Conservation (phyloP, 495 filamentous ascomycete species). For the Tuber melanosporum region DNA sequence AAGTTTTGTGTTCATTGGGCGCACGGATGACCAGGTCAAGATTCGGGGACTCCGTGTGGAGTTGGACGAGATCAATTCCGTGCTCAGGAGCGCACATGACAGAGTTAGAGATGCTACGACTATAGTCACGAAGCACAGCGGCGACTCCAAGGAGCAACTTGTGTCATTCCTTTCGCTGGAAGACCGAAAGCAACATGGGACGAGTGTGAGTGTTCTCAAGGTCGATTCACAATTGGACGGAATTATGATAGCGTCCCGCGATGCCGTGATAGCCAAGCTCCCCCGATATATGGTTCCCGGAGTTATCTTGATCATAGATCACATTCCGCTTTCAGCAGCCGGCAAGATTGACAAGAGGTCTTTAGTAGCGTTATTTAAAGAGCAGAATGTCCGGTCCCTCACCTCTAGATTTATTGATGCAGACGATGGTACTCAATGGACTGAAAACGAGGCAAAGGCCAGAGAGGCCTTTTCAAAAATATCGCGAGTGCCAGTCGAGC, state of each 20-base stretch:
- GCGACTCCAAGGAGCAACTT: conserved; percentile 58
- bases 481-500: conserved; percentile 47
- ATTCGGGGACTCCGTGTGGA: conserved; percentile 51
- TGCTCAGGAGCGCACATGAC: conserved; percentile 43
- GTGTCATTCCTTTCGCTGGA: conserved; percentile 57
- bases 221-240: conserved; percentile 9
- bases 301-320: conserved; percentile 38
- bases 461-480: conserved; percentile 55
- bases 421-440: conserved; percentile 46
- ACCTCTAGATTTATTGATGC: neutral
- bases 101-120: conserved; percentile 56
- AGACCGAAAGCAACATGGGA: conserved; percentile 29
- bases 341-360: conserved; percentile 45
- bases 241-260: conserved; percentile 14
- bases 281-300: conserved; percentile 44
- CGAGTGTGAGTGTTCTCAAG: conserved; percentile 37
- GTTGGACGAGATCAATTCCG: conserved; percentile 50
- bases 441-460: conserved; percentile 48
- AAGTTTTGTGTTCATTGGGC: conserved; percentile 48
- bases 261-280: conserved; percentile 28
- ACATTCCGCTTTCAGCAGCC: conserved; percentile 42
- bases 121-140: conserved; percentile 56
- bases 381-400: conserved; percentile 34
- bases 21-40: conserved; percentile 50
- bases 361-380: conserved; percentile 38